Percentiles rank a stretch among this genome's conserved stretches.
Conservation (phyloP, 1,284 basidiomycete genomes). For the Microbotryum lychnidis-dioicae region DNA sequence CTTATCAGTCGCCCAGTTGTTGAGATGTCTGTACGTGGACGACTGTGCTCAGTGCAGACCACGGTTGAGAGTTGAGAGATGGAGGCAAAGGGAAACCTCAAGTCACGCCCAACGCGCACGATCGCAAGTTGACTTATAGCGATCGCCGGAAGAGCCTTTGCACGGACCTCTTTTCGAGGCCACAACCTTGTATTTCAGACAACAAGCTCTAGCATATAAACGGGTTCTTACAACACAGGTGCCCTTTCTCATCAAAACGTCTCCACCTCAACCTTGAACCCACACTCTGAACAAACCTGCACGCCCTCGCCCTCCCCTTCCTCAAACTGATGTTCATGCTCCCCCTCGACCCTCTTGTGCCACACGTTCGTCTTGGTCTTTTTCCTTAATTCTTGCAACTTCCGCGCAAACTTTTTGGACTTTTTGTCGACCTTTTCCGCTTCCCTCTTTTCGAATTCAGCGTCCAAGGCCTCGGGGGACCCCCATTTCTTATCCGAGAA, state of each 20-base stretch:
- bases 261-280: slow-evolving; percentile 78
- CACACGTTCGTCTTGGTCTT: slow-evolving; percentile 81
- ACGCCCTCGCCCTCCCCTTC: slow-evolving; percentile 48
- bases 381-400: slow-evolving; percentile 68
- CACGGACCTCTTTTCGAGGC: too few species aligned
- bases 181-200: too few species aligned
- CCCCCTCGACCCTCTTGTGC: slow-evolving; percentile 74
- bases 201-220: too few species aligned
- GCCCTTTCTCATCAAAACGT: slow-evolving; percentile 49
- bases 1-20: too few species aligned
- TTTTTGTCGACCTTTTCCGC: slow-evolving; percentile 82
- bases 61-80: too few species aligned
- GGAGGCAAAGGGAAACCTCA: too few species aligned
- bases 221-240: too few species aligned
- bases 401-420: slow-evolving; percentile 85
- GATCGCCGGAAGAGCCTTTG: too few species aligned
- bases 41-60: too few species aligned
- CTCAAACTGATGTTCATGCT: slow-evolving; percentile 76
- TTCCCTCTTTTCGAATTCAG: slow-evolving; percentile 71
- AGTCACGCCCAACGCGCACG: too few species aligned
- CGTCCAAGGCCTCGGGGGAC: slow-evolving; percentile 79
- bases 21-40: too few species aligned
- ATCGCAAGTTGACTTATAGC: too few species aligned
- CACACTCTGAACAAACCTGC: slow-evolving; percentile 75
- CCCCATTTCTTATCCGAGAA: slow-evolving; percentile 87